These are phyloP conservation scores for Pseudogymnoascus sp. DNA, from an alignment of 2,329 filamentous ascomycete species.

Conservation along the genomic window DNA sequence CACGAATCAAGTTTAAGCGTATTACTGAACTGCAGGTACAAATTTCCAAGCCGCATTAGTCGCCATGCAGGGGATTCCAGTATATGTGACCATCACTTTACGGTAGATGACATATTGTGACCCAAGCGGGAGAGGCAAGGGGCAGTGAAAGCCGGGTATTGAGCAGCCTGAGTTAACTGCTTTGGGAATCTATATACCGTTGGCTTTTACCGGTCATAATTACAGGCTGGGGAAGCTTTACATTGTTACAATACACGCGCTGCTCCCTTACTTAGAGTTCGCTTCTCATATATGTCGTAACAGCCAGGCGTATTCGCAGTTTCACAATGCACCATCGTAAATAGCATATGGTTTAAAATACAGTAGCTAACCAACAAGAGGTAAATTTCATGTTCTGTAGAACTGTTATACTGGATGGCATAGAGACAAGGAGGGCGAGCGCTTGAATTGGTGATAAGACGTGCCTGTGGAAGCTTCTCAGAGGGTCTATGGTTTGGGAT, in stretches of 20 bases:
- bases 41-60: background rate
- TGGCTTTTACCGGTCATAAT: background rate
- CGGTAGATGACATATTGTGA: background rate
- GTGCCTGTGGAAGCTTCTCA: background rate
- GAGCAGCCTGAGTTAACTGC: background rate
- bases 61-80: background rate
- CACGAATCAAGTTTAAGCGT: conserved; percentile 4
- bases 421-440: background rate
- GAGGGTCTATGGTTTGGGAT: background rate
- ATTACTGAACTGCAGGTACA: background rate
- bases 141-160: background rate
- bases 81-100: background rate
- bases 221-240: background rate
- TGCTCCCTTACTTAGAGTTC: background rate
- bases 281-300: background rate
- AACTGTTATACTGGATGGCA: background rate
- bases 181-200: background rate
- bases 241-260: background rate
- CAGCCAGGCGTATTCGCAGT: too few relatives aligned
- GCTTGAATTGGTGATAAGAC: background rate
- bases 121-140: background rate
- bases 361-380: background rate
- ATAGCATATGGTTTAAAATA: background rate
- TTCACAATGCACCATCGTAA: background rate
- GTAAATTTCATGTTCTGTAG: background rate